phyloP scores from a whole-genome alignment of 202 grass and related monocot genomes.

The Cymbopogon flexuosus region DNA sequence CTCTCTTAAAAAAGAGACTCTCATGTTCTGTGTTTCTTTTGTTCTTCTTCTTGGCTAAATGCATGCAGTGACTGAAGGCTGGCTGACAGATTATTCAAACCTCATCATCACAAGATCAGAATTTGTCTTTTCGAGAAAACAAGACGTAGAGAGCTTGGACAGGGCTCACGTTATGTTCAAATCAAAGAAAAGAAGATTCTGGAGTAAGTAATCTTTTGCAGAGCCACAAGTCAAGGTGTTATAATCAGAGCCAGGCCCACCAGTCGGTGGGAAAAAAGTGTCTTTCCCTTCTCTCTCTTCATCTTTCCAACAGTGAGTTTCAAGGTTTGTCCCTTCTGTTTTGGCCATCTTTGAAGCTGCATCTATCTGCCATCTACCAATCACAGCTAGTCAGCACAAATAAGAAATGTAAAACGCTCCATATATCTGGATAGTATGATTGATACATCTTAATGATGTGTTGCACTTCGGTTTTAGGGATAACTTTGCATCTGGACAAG shows the following conservation, averaged over 20 bases:
- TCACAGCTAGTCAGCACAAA: neutral
- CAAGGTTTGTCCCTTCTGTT: conserved; percentile 8
- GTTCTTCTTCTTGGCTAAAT: neutral
- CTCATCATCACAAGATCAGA: neutral
- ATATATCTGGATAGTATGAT: no score
- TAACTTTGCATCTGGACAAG: no score
- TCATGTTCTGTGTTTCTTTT: neutral
- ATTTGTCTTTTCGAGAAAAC: neutral
- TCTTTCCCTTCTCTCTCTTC: neutral
- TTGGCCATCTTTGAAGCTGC: neutral
- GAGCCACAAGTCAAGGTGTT: conserved; percentile 1
- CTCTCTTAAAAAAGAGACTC: neutral
- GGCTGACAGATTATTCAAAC: neutral
- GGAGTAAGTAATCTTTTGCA: neutral
- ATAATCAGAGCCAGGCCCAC: neutral
- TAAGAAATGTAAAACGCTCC: neutral
- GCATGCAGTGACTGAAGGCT: neutral
- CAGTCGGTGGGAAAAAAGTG: neutral
- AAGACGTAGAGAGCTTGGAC: neutral
- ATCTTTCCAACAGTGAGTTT: neutral
- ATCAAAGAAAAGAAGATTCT: neutral
- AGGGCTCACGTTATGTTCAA: neutral
- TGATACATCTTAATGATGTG: no score
- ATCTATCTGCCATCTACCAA: neutral
- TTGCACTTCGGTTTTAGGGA: no score